Percentiles rank a stretch among this genome's conserved stretches.
phyloP scores from a whole-genome alignment of 192 early-diverging fungal genomes.

The Gigaspora rosea region DNA sequence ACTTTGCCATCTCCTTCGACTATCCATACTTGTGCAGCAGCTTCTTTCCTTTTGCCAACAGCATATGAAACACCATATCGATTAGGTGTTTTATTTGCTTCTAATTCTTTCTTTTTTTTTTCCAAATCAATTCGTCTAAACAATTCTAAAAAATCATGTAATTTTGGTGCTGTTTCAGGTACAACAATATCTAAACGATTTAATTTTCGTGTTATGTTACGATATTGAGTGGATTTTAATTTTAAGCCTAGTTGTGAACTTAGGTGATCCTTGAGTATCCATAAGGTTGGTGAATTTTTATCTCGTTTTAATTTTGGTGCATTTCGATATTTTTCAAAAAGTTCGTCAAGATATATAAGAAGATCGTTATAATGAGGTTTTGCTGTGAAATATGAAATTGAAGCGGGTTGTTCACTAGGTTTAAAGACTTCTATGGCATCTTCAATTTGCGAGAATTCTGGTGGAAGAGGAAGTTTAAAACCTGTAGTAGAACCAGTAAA shows the following conservation, averaged over 20 bases:
- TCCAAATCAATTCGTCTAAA: slow-evolving; percentile 43
- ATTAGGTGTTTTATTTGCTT: slow-evolving; percentile 54
- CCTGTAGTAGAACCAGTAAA: too few relatives aligned
- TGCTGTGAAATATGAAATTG: slow-evolving; percentile 87
- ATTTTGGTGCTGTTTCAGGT: slow-evolving; percentile 35
- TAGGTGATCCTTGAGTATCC: slow-evolving; percentile 38
- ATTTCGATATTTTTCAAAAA: slow-evolving; percentile 41
- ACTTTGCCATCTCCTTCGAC: slow-evolving; percentile 69
- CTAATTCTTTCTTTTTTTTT: slow-evolving; percentile 30
- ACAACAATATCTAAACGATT: slow-evolving; percentile 47
- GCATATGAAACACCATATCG: slow-evolving; percentile 73
- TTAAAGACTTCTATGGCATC: slow-evolving; percentile 37
- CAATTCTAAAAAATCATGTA: slow-evolving; percentile 16
- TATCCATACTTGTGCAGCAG: slow-evolving; percentile 73
- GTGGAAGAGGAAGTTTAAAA: too few relatives aligned
- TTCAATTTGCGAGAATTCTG: too few relatives aligned
- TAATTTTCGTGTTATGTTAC: slow-evolving; percentile 51
- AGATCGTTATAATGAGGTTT: slow-evolving; percentile 78
- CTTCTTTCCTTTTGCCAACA: slow-evolving; percentile 79
- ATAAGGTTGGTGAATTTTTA: neutral
- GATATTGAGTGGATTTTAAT: slow-evolving; percentile 56
- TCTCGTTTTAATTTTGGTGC: slow-evolving; percentile 21
- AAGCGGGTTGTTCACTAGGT: slow-evolving; percentile 55
- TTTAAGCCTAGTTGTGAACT: slow-evolving; percentile 46
- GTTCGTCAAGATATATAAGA: slow-evolving; percentile 66